phyloP scores from a whole-genome alignment of 352 stramenopile genomes.

The Globisporangium splendens region DNA sequence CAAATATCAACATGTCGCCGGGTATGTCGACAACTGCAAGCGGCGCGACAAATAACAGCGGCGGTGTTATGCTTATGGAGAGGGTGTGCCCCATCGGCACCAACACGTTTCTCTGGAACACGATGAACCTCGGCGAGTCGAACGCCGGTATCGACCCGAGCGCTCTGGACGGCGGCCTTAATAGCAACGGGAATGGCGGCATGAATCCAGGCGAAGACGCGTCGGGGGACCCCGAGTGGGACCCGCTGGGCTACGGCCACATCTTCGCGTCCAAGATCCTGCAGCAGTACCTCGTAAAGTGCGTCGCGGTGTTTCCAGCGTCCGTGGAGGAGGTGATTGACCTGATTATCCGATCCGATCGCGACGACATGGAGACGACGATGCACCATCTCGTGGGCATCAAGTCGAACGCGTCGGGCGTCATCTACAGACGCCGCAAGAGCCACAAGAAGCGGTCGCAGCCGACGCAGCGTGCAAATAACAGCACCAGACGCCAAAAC shows the following conservation, averaged over 20 bases:
- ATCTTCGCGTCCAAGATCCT: slow-evolving; percentile 54
- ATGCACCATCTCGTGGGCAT: slow-evolving; percentile 74
- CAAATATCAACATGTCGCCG: background rate
- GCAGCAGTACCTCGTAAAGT: slow-evolving; percentile 76
- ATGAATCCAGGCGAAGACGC: slow-evolving; percentile 15
- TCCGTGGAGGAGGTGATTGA: slow-evolving; percentile 64
- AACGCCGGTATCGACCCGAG: slow-evolving; percentile 13
- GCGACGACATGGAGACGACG: slow-evolving; percentile 60
- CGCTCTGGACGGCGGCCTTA: background rate
- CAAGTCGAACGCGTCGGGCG: slow-evolving; percentile 43
- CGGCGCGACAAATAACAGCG: slow-evolving; percentile 14
- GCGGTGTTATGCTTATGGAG: slow-evolving; percentile 49
- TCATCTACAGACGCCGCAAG: slow-evolving; percentile 46
- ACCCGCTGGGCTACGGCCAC: slow-evolving; percentile 31
- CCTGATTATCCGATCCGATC: slow-evolving; percentile 56
- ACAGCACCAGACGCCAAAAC: background rate
- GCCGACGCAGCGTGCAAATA: slow-evolving; percentile 5
- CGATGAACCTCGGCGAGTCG: slow-evolving; percentile 45
- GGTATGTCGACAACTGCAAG: slow-evolving; percentile 5
- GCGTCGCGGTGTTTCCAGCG: slow-evolving; percentile 54
- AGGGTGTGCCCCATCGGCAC: slow-evolving; percentile 60
- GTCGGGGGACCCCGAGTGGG: slow-evolving; percentile 16
- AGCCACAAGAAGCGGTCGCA: slow-evolving; percentile 16
- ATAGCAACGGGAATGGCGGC: background rate
- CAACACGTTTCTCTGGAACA: slow-evolving; percentile 62